Evolutionary conservation across 2,329 filamentous ascomycete genomes (phyloP), one percentile per base, ranked within the genome.

Genomic region (Harringtonia lauricola): DNA sequence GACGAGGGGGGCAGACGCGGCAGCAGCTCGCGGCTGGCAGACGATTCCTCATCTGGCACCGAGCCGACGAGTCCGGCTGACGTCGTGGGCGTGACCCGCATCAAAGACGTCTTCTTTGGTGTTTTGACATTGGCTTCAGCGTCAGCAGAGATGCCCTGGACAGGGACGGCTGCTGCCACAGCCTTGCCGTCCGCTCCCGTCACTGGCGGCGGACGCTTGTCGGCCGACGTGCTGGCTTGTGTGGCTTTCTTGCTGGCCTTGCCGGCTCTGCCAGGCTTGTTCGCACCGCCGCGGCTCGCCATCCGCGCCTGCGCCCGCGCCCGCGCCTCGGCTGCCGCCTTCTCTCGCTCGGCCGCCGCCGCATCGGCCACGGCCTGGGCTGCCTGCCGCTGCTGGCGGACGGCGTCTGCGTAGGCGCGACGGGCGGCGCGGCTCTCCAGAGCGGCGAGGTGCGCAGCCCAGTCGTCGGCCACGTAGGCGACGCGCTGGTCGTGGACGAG

Each of bases 391-490:
- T 64, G 59, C 41, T 57, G 58, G 45, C 61, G 66, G 29, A 66
- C 74, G 63, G 65, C 79, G 59, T 69, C 72, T 58, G 85, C 59
- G 57, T 88, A 92, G 36, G 70, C 69, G 49, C 69, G 65, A 49
- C 78, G 74, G 45, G 81, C 71, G 44, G 71, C 65, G 13, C 72
- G 67, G 49, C 74, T 67, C 42, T 72, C 64, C 51, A 94, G 73
- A 38, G 72, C 74, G 33, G 73, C 59, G 31, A 75, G 71, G 61
- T 96, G 92, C 51, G 76, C 78, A 42, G 73, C 68, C 42, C 71
- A 70, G 63, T 95, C 88, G 60, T 94, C 89, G 59, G 95, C 86
- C 54, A 90, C 79, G 52, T 95, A 72, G 62, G 83, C 86, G 35
- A 80, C 90, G 53, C 79, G 76, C 47, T 76, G 79, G 53, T 81